Evolutionary conservation across 2,329 filamentous ascomycete species (phyloP), one percentile per base, ranked within the genome.

Genomic region (Botrytis deweyae): DNA sequence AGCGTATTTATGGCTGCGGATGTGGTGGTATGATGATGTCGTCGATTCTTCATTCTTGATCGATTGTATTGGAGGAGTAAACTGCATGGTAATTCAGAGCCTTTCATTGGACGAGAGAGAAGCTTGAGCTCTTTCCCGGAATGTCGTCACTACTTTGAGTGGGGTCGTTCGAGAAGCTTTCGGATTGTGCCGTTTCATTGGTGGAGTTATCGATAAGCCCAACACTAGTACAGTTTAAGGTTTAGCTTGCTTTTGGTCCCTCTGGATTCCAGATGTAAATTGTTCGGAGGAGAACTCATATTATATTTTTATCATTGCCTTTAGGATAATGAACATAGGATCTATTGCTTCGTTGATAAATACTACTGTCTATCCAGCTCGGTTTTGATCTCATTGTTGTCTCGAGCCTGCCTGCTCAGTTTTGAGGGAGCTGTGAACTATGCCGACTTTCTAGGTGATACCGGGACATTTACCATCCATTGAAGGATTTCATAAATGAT

Each of bases 401-500:
- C 38, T 18, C 9, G 29, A n/a, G 29, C 36, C 36, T n/a, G 36
- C 59, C 36, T 16, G 59, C 59, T 12, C 4, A 40, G 33, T 2
- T 40, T 38, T 29, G 14, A 55, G 38, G 29, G 64, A 46, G 33
- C 33, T 40, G 10, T 20, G 12, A 8, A 40, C n/a, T 42, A 55
- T 68, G 7, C 18, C n/a, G 22, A 68, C 29, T 68, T 55, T 10
- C 46, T 55, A 38, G 65, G 36, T 29, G 74, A 74, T 5, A 80
- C 78, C 16, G 79, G 79, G 29, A 80, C 78, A 38, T 75, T 69
- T 5, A 80, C 76, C 79, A 80, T 80, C 79, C 79, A 80, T 25
- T 80, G 78, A 68, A 80, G 46, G n/a, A 80, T 78, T 62, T 80
- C 79, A 62, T 77, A 80, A 9, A 80, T 74, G 38, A 80, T 80